phyloP scores from a whole-genome alignment of 192 early-diverging fungal genomes.

The Coemansia sp. region DNA sequence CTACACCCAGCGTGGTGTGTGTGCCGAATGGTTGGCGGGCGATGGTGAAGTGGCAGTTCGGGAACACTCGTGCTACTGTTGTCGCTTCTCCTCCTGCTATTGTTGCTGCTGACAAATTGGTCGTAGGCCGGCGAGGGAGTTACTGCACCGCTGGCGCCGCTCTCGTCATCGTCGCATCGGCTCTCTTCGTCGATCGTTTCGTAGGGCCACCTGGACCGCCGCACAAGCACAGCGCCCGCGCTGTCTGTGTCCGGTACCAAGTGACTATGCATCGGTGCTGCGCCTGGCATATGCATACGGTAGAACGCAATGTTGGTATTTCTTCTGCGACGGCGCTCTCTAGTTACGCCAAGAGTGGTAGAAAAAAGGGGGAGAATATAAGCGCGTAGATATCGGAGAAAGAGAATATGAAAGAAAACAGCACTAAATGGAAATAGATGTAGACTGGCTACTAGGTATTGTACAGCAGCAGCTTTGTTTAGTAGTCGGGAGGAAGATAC shows the following conservation, averaged over 20 bases:
- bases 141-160: neutral
- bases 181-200: slow-evolving; percentile 1
- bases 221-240: slow-evolving; percentile 15
- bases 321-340: neutral
- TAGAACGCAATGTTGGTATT: neutral
- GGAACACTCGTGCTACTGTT: slow-evolving; percentile 10
- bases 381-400: neutral
- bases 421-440: neutral
- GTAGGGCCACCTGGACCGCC: slow-evolving; percentile 18
- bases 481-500: neutral
- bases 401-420: neutral
- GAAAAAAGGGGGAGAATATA: neutral
- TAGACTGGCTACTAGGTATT: neutral
- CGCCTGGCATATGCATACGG: neutral
- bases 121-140: neutral
- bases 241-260: neutral
- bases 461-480: neutral
- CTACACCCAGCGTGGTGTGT: neutral
- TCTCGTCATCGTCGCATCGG: slow-evolving; percentile 13
- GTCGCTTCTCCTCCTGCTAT: slow-evolving; percentile 1
- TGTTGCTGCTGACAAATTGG: slow-evolving; percentile 10
- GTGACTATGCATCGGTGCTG: neutral
- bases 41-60: neutral
- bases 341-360: neutral
- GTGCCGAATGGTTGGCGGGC: neutral